Evolutionary conservation across 2,329 filamentous ascomycete species (phyloP), one percentile per base, ranked within the genome.

Genomic region (Emmonsiellopsis sp.): DNA sequence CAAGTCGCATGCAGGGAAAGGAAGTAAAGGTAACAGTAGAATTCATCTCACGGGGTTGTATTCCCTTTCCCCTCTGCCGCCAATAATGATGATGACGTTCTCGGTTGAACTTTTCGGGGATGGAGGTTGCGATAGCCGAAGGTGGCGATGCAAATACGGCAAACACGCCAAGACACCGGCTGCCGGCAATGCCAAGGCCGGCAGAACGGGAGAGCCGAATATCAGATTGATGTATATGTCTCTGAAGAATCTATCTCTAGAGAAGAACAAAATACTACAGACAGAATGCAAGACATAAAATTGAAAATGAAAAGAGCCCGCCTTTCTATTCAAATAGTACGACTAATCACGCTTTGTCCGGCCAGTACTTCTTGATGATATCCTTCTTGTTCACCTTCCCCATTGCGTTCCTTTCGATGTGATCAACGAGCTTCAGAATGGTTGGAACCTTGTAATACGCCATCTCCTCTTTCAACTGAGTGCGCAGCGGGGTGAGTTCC

Each of bases 371-470:
- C 56, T 67, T 63, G 32, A 71, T 55, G 15, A 73, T 62, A 15
- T 61, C 61, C 57, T 71, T 72, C 61, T 73, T 73, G 57, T 73
- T 72, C 26, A 73, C 69, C 76, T 98, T 98, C 43, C 93, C 93
- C 93, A 98, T 98, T 34, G 91, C 92, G 70, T 96, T 96, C 61
- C 87, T 76, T 10, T 87, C 86, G 57, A 95, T 90, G 40, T 81
- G 72, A 46, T 88, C 84, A 15, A 97, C 89, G 5, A 94, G 73
- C 67, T 83, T 85, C 70, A 97, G 75, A 55, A 95, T 84, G 66
- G 93, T 89, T 0, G 93, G 93, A 54, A 97, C 91, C 78, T 98
- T 97, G 72, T 97, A 96, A 57, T 80, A 83, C 2, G 86, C 93
- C 59, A 97, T 71, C 35, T 80, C 75, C 47, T 81, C 80, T 70